Percentiles rank a stretch among this genome's conserved stretches.
Conservation (phyloP, 192 early-diverging fungal species). For the Entomortierella beljakovae region DNA sequence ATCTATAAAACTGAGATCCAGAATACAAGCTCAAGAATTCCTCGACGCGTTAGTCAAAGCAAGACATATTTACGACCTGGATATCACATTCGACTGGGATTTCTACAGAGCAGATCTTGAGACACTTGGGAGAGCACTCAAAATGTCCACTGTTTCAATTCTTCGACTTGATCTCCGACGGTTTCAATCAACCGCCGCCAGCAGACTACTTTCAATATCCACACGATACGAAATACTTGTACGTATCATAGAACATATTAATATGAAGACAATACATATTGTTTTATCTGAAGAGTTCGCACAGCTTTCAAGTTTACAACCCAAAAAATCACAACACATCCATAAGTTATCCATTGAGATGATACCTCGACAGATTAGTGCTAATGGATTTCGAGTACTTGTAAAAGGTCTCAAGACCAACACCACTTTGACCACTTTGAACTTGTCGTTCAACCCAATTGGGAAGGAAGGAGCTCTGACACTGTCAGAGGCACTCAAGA, state of each 20-base stretch:
- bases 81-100: too few relatives aligned
- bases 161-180: too few relatives aligned
- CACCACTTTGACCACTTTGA: too few relatives aligned
- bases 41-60: too few relatives aligned
- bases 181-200: not conserved
- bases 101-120: not conserved
- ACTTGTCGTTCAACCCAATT: too few relatives aligned
- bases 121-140: not conserved
- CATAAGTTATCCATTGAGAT: not conserved
- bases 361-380: not conserved
- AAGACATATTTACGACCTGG: too few relatives aligned
- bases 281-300: not conserved
- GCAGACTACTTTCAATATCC: not conserved
- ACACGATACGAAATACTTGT: too few relatives aligned
- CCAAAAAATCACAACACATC: too few relatives aligned
- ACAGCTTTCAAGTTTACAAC: not conserved
- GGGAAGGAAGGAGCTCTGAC: too few relatives aligned
- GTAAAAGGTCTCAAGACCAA: not conserved
- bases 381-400: not conserved
- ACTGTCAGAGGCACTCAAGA: too few relatives aligned
- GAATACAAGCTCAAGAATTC: not conserved
- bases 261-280: not conserved
- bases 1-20: not conserved
- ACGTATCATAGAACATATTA: too few relatives aligned
- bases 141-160: conserved; percentile 2